Percentiles rank a stretch among this genome's conserved stretches.
Conservation (phyloP, 2,329 filamentous ascomycete species). For the Fusarium xyrophilum region DNA sequence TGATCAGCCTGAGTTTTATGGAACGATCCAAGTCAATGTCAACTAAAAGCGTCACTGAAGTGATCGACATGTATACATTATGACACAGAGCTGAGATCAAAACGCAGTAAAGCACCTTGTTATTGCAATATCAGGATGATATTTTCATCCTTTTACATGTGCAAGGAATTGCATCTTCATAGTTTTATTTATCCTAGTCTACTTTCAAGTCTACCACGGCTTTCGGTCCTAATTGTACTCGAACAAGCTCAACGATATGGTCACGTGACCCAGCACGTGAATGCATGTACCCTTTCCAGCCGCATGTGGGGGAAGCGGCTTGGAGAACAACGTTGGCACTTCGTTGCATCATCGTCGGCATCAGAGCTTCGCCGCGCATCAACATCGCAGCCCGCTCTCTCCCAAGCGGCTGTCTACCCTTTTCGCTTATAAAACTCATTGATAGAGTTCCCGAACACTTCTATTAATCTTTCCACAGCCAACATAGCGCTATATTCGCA, state of each 20-base stretch:
- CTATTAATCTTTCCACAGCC: constrained; percentile 9
- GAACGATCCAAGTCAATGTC: not conserved
- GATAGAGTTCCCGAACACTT: constrained; percentile 18
- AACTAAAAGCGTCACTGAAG: not conserved
- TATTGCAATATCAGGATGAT: not conserved
- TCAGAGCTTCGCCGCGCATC: constrained; percentile 39
- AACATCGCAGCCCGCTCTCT: constrained; percentile 28
- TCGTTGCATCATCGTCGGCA: constrained; percentile 42
- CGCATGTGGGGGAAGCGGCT: constrained; percentile 35
- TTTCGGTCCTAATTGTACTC: not conserved
- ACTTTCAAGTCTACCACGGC: not conserved
- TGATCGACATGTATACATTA: not conserved
- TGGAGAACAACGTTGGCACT: constrained; percentile 40
- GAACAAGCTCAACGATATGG: accelerated
- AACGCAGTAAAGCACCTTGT: not conserved
- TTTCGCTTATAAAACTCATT: not conserved
- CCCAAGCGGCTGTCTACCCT: constrained; percentile 23
- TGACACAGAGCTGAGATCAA: not conserved
- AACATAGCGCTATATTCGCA: constrained; percentile 30
- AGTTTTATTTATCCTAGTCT: too few relatives aligned
- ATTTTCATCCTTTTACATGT: not conserved
- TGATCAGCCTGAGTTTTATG: not conserved
- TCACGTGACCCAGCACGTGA: constrained; percentile 32
- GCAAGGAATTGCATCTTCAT: too few relatives aligned
- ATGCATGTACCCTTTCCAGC: not conserved